Conservation (phyloP, 2,329 filamentous ascomycete species). For the Scortechinia acanthostroma region DNA sequence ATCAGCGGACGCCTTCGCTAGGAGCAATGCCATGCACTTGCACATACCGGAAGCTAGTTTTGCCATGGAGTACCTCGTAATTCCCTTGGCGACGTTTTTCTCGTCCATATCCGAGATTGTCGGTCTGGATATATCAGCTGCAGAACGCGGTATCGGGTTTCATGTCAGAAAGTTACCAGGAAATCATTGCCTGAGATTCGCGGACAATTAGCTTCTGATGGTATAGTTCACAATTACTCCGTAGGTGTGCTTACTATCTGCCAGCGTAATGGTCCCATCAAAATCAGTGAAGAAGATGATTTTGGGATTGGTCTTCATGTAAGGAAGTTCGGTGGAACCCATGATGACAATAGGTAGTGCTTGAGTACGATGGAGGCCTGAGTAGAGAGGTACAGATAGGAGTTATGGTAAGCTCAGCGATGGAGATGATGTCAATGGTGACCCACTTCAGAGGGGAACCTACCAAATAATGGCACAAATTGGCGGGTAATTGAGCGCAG, state of each 20-base stretch:
- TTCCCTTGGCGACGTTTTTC: conserved; percentile 46
- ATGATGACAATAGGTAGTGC: no score
- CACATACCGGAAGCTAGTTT: conserved; percentile 34
- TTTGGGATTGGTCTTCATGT: conserved; percentile 35
- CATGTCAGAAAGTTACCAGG: no score
- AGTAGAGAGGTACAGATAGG: background rate
- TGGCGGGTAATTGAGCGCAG: no score
- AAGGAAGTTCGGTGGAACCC: background rate
- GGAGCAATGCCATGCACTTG: background rate
- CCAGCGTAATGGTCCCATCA: conserved; percentile 55
- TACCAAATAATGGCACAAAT: no score
- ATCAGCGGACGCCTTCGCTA: no score
- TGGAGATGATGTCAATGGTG: no score
- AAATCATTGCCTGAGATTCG: background rate
- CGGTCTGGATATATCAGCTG: conserved; percentile 33
- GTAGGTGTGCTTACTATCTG: conserved; percentile 8
- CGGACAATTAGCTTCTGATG: background rate
- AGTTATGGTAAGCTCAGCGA: no score
- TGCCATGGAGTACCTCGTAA: conserved; percentile 45
- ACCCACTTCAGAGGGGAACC: no score
- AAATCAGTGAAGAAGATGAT: conserved; percentile 69
- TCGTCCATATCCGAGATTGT: conserved; percentile 56
- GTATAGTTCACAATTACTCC: conserved; percentile 11
- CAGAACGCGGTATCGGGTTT: no score
- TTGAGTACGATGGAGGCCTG: background rate